These are phyloP conservation scores for Coelastrella sp. DNA, from an alignment of 139 green algal species.

Conservation along the genomic window DNA sequence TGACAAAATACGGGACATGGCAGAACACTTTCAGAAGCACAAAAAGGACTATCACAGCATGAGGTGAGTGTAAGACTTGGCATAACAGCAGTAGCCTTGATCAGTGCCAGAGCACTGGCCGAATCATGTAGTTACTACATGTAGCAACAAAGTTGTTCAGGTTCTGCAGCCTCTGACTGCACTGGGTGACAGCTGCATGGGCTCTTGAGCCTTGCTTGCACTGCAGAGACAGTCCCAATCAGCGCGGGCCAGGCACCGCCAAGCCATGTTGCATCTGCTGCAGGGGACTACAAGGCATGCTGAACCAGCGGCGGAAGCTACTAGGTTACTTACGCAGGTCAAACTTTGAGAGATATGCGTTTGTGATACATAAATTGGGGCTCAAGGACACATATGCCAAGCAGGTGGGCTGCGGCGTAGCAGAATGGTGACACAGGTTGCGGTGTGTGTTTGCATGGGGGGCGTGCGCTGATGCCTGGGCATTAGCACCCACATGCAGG, in stretches of 20 bases:
- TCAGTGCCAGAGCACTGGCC: too few species aligned
- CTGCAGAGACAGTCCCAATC: background rate
- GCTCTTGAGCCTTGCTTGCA: too few species aligned
- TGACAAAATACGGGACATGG: conserved; percentile 58
- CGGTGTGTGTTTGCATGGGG: background rate
- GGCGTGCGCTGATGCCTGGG: background rate
- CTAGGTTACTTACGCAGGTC: conserved; percentile 58
- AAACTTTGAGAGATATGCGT: conserved; percentile 63
- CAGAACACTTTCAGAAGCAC: conserved; percentile 54
- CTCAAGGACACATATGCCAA: conserved; percentile 59
- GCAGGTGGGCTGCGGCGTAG: conserved; percentile 19
- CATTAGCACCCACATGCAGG: background rate
- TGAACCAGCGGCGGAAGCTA: conserved; percentile 64
- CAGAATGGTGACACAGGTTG: background rate
- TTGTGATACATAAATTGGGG: conserved; percentile 60
- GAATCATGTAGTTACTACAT: too few species aligned
- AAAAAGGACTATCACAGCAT: conserved; percentile 57
- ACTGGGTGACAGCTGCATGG: too few species aligned
- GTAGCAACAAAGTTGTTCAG: too few species aligned
- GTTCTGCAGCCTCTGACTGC: too few species aligned
- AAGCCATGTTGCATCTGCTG: background rate
- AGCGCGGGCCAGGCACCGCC: background rate
- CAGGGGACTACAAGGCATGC: conserved; percentile 61
- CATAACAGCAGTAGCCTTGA: too few species aligned
- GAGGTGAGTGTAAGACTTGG: conserved; percentile 41